Evolutionary conservation across 805 yeast species (phyloP).

Genomic region (Nakazawaea ishiwadae): DNA sequence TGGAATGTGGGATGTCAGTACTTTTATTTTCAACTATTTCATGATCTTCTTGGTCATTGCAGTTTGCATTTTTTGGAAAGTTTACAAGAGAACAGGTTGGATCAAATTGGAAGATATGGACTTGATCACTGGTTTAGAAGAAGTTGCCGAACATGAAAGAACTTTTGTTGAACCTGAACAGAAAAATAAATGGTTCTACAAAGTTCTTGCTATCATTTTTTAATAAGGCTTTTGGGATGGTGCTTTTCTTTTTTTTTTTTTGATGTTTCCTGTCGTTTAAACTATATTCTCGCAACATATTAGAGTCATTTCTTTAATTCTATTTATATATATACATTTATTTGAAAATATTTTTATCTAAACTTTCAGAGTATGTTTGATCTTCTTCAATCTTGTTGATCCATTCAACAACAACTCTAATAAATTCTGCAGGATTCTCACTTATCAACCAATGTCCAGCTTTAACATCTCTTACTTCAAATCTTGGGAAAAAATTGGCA

Average conservation of each 20-base stretch:
- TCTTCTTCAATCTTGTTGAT: conserved; percentile 36
- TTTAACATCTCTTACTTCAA: conserved; percentile 67
- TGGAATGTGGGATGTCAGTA: conserved; percentile 30
- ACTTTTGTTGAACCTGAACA: conserved; percentile 7
- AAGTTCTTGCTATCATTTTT: conserved; percentile 4
- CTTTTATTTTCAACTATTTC: conserved; percentile 35
- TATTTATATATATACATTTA: not conserved
- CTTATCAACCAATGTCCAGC: conserved; percentile 93
- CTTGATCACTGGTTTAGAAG: conserved; percentile 37
- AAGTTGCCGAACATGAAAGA: conserved; percentile 43
- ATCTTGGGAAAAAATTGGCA: conserved; percentile 74
- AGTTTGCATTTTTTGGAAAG: conserved; percentile 31
- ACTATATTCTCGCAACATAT: not conserved
- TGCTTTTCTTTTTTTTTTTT: not conserved
- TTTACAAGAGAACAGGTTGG: conserved; percentile 31
- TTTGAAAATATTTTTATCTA: conserved; percentile 9
- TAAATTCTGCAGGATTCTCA: conserved; percentile 78
- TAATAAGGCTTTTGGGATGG: not conserved
- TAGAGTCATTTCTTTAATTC: not conserved
- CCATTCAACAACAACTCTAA: conserved; percentile 57
- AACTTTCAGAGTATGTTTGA: not conserved
- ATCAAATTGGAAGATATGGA: conserved; percentile 43
- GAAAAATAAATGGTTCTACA: conserved; percentile 2
- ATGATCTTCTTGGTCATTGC: conserved; percentile 34
- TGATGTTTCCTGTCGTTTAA: not conserved